Base-by-base conservation (phyloP, 2,329 filamentous ascomycete species). In the Biscogniauxia mediterranea region DNA sequence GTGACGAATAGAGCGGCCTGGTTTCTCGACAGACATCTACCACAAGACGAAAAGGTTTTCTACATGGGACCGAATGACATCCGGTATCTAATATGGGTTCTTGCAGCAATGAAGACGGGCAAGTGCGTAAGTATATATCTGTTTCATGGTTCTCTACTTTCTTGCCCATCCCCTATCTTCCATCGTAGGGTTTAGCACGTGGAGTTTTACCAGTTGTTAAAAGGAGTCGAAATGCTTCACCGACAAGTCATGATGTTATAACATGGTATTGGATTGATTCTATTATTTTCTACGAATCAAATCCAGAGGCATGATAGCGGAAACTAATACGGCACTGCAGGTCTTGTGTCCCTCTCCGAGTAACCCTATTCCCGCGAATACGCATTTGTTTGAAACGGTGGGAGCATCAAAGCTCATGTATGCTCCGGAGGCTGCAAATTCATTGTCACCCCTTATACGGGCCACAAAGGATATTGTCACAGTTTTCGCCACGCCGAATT, bases 1-100 rank as follows among this genome's bases (percentile, higher is more conserved):
- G 58, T 51, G 1, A 66, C 67, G 8, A 68, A 65, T 42, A 60
- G 63, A 53, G 67, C 66, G 0, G 62, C 66, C 5, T 66, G 66
- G 66, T 66, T 69, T 46, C 55, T 69, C 11, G 28, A 51, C n/a
- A 53, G 66, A 17, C 59, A 57, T 15, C 13, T 66, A 9, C 26
- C 54, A 20, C 51, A 58, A 17, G 60, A 64, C 21, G 56, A 64
- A 38, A 63, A 56, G 1, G 50, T 68, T 26, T 17, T 61, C 38
- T 66, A 66, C 42, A 66, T 64, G 61, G 61, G 64, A 4, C 57
- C 61, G 7, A 66, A 57, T 52, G 61, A 66, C 25, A 54, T 64
- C 13, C 56, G 64, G 51, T 64, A 61, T 26, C 23, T 58, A 21
- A 56, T 66, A 23, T 66, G 59, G 64, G 50, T 58, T 21, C 46